A percentile compares a stretch with the other conserved stretches of the same genome.
Evolutionary conservation across 2,329 filamentous ascomycete species (phyloP).

Genomic region (Xylariaceae sp.): DNA sequence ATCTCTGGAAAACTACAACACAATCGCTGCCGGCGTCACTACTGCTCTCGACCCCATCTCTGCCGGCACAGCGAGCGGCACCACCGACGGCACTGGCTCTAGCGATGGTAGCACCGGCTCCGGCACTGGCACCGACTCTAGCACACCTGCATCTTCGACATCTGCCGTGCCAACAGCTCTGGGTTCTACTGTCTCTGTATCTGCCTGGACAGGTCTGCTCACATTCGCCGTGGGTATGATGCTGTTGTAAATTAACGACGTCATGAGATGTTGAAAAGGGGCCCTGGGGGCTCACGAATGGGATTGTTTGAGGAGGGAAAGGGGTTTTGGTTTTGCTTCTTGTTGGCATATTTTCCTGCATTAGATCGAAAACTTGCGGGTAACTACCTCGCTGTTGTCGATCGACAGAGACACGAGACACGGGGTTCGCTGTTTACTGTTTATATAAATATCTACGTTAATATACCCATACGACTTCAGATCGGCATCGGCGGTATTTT

Average conservation of each 20-base stretch:
- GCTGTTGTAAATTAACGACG: conserved; percentile 34
- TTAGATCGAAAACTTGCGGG: no score
- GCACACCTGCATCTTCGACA: conserved; percentile 6
- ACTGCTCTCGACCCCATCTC: conserved; percentile 31
- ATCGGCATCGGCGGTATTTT: no score
- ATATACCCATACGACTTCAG: no score
- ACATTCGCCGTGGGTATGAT: conserved; percentile 40
- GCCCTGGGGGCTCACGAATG: no score
- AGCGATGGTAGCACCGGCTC: conserved; percentile 8
- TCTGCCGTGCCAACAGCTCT: conserved; percentile 9
- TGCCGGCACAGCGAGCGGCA: neutral
- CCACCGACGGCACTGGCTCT: neutral
- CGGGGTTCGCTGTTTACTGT: no score
- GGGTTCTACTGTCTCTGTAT: conserved; percentile 33
- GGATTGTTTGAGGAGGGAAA: no score
- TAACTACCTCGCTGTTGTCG: no score
- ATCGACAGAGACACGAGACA: no score
- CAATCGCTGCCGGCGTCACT: conserved; percentile 33
- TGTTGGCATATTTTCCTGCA: no score
- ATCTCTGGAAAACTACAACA: conserved; percentile 50
- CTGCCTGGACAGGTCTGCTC: conserved; percentile 42
- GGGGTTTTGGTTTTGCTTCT: no score
- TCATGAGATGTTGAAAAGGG: neutral
- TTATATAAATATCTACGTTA: no score
- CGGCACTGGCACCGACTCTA: conserved; percentile 16